A percentile compares a stretch with the other conserved stretches of the same genome.
These are phyloP conservation scores for Zymoseptoria ardabiliae DNA, from an alignment of 2,329 filamentous ascomycete species.

Conservation along the genomic window DNA sequence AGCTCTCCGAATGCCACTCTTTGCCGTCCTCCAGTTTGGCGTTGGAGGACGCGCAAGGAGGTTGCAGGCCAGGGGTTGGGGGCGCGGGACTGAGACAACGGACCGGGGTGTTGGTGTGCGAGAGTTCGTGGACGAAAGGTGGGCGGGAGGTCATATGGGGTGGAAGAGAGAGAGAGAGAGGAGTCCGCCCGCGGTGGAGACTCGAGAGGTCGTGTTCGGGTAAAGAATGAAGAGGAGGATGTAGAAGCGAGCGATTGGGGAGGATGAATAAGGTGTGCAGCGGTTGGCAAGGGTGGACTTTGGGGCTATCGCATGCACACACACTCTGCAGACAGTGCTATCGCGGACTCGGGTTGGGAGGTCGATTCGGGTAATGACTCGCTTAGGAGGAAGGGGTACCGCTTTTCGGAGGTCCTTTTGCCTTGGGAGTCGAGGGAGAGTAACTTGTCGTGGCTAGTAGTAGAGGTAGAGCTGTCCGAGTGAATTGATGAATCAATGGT, in stretches of 20 bases:
- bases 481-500: not conserved
- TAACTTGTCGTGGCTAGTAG: not conserved
- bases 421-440: not conserved
- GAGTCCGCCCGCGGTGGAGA: not conserved
- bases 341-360: not conserved
- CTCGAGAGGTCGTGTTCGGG: not conserved
- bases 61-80: not conserved
- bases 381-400: not conserved
- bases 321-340: not conserved
- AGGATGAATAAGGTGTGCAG: not conserved
- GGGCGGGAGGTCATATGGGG: not conserved
- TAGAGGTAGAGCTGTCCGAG: not conserved
- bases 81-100: not conserved
- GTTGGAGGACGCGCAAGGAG: not conserved
- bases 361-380: not conserved
- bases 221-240: not conserved
- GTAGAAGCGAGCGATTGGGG: not conserved
- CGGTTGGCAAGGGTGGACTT: not conserved
- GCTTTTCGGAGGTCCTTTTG: not conserved
- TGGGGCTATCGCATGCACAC: not conserved
- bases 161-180: not conserved
- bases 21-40: slow-evolving; percentile 20
- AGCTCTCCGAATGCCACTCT: slow-evolving; percentile 19
- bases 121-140: not conserved
- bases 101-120: not conserved